Percentiles rank a stretch among this genome's conserved stretches.
phyloP scores from a whole-genome alignment of 2,329 filamentous ascomycete genomes.

The Lachnellula hyalina region DNA sequence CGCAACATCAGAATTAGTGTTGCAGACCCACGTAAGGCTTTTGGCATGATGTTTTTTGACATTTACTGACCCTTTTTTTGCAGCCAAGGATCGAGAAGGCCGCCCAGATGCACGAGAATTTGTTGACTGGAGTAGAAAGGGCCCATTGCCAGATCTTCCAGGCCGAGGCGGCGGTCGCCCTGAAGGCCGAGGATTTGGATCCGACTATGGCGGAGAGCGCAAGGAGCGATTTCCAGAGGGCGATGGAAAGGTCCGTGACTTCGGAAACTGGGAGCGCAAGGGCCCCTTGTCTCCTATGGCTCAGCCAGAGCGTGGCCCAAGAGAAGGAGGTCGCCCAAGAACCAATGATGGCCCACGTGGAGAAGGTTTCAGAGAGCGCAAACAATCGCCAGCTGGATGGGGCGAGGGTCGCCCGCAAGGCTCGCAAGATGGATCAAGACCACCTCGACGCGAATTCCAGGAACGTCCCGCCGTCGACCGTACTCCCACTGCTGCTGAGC shows the following conservation, averaged over 20 bases:
- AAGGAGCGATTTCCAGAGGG: slow-evolving; percentile 63
- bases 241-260: slow-evolving; percentile 74
- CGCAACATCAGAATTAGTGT: slow-evolving; percentile 90
- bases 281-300: slow-evolving; percentile 76
- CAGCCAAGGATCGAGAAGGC: slow-evolving; percentile 74
- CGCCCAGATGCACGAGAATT: slow-evolving; percentile 70
- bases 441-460: slow-evolving; percentile 71
- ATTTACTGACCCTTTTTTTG: slow-evolving; percentile 13
- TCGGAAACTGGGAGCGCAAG: slow-evolving; percentile 90
- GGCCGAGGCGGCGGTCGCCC: slow-evolving; percentile 43
- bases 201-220: slow-evolving; percentile 55
- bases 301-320: slow-evolving; percentile 47
- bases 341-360: slow-evolving; percentile 56
- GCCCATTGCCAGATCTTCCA: slow-evolving; percentile 73
- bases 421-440: slow-evolving; percentile 71
- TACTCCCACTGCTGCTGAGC: slow-evolving; percentile 79
- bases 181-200: slow-evolving; percentile 47
- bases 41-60: slow-evolving; percentile 28
- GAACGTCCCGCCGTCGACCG: slow-evolving; percentile 64
- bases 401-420: slow-evolving; percentile 55
- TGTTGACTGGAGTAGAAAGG: slow-evolving; percentile 88
- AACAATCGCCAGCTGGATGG: slow-evolving; percentile 68
- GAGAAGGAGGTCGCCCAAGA: slow-evolving; percentile 53
- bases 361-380: slow-evolving; percentile 56
- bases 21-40: slow-evolving; percentile 86